These are phyloP conservation scores for Suillus fuscotomentosus DNA, from an alignment of 768 basidiomycete genomes.

Conservation along the genomic window DNA sequence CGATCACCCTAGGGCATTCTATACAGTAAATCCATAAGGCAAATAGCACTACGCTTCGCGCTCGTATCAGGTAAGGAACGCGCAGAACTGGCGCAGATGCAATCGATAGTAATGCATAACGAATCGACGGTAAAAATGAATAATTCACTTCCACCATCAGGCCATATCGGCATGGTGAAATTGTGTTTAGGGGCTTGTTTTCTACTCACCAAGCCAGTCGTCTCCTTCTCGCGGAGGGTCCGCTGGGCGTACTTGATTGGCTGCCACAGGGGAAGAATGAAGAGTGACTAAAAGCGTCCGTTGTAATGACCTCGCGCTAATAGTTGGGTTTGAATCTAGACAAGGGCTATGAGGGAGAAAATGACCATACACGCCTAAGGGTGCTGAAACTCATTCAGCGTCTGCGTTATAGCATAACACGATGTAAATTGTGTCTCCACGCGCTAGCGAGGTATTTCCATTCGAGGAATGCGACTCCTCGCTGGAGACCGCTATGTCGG, in stretches of 20 bases:
- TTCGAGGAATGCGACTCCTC: not conserved
- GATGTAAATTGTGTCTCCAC: not conserved
- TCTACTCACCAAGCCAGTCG: not conserved
- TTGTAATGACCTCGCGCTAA: not conserved
- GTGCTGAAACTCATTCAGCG: not conserved
- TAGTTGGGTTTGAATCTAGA: not conserved
- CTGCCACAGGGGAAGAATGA: conserved; percentile 1
- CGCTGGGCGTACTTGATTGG: conserved; percentile 2
- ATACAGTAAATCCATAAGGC: conserved; percentile 6
- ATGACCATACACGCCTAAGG: conserved; percentile 2
- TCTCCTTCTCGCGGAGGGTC: not conserved
- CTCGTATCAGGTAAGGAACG: not conserved
- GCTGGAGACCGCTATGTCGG: not conserved
- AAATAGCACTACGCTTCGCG: not conserved
- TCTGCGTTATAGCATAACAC: not conserved
- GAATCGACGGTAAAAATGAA: not conserved
- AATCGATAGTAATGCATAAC: not conserved
- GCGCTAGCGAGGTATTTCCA: not conserved
- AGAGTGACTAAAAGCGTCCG: not conserved
- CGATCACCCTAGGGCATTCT: not conserved
- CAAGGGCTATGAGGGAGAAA: not conserved
- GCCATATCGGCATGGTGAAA: not conserved
- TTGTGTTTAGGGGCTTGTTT: not conserved
- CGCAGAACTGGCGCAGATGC: not conserved
- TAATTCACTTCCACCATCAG: conserved; percentile 4